Percentiles rank a stretch among this genome's conserved stretches.
phyloP scores from a whole-genome alignment of 371 early-diverging fungal genomes.

The Amoeboradix gromovi region DNA sequence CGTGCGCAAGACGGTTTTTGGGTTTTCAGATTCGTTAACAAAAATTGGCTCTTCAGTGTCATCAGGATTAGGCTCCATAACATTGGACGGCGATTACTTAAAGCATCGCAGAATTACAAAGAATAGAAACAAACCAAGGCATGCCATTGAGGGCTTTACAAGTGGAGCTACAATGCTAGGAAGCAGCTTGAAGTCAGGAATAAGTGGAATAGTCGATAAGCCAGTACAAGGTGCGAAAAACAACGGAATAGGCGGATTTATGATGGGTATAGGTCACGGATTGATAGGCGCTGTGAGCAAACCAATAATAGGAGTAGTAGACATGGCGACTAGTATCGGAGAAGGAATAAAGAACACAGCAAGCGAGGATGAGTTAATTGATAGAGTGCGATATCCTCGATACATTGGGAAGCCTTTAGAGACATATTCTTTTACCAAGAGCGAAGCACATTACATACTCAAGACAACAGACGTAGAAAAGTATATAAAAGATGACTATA shows the following conservation, averaged over 20 bases:
- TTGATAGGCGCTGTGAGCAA: conserved; percentile 75
- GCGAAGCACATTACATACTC: neutral
- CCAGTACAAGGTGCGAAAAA: conserved; percentile 72
- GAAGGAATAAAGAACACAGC: conserved; percentile 89
- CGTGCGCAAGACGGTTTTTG: conserved; percentile 80
- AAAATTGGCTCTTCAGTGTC: conserved; percentile 81
- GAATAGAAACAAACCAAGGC: conserved; percentile 53
- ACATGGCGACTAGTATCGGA: conserved; percentile 60
- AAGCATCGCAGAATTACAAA: neutral
- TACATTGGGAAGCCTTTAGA: conserved; percentile 25
- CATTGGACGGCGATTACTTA: conserved; percentile 50
- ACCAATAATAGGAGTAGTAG: conserved; percentile 70
- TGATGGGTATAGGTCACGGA: conserved; percentile 85
- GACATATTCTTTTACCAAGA: neutral
- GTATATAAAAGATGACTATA: neutral
- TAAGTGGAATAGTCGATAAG: conserved; percentile 48
- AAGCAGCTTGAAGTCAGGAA: conserved; percentile 48
- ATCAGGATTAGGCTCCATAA: conserved; percentile 64
- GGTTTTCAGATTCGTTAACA: conserved; percentile 70
- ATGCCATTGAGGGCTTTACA: conserved; percentile 63
- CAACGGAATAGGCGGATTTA: conserved; percentile 73
- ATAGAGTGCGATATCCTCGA: conserved; percentile 58
- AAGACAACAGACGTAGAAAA: neutral
- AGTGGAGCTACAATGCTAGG: conserved; percentile 65
- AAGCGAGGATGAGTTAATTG: conserved; percentile 51